These are phyloP conservation scores for Neurospora sp. DNA, from an alignment of 495 filamentous ascomycete genomes.

Conservation along the genomic window DNA sequence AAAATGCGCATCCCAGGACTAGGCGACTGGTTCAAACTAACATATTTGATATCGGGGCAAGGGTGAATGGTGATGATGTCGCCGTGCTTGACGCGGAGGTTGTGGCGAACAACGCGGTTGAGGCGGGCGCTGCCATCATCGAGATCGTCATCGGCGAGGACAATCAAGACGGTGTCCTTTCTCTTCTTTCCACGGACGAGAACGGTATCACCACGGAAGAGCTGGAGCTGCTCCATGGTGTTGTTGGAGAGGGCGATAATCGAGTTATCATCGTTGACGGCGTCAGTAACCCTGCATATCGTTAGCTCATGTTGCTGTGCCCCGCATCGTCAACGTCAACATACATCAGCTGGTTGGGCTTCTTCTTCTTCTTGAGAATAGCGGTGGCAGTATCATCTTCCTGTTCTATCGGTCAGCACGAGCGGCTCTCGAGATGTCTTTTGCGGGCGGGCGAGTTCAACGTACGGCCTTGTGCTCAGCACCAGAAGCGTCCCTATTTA, in stretches of 20 bases:
- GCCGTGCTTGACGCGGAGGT: slow-evolving; percentile 95
- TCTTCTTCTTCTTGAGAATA: slow-evolving; percentile 99
- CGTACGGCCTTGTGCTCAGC: slow-evolving; percentile 77
- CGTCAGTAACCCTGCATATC: slow-evolving; percentile 76
- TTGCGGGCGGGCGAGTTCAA: slow-evolving; percentile 16
- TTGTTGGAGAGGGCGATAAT: slow-evolving; percentile 97
- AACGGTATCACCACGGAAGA: slow-evolving; percentile 97
- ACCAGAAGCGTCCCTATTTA: slow-evolving; percentile 73
- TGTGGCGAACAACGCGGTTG: slow-evolving; percentile 96
- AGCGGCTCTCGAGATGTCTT: slow-evolving; percentile 4
- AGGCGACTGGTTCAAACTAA: slow-evolving; percentile 37
- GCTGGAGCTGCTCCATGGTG: slow-evolving; percentile 96
- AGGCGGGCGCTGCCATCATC: slow-evolving; percentile 94
- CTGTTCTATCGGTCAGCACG: slow-evolving; percentile 34
- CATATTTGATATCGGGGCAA: slow-evolving; percentile 99
- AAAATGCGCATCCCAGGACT: not conserved
- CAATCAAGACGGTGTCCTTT: slow-evolving; percentile 96
- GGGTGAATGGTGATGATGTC: slow-evolving; percentile 94
- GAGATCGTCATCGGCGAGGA: slow-evolving; percentile 92
- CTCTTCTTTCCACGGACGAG: slow-evolving; percentile 99
- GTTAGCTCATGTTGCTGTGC: slow-evolving; percentile 26
- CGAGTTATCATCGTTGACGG: slow-evolving; percentile 98
- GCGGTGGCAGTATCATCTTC: slow-evolving; percentile 90
- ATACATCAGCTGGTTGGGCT: slow-evolving; percentile 96
- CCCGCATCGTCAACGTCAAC: slow-evolving; percentile 19